A percentile compares a stretch with the other conserved stretches of the same genome.
These are phyloP conservation scores for Magnaporthiopsis incrustans DNA, from an alignment of 2,329 filamentous ascomycete genomes.

Conservation along the genomic window DNA sequence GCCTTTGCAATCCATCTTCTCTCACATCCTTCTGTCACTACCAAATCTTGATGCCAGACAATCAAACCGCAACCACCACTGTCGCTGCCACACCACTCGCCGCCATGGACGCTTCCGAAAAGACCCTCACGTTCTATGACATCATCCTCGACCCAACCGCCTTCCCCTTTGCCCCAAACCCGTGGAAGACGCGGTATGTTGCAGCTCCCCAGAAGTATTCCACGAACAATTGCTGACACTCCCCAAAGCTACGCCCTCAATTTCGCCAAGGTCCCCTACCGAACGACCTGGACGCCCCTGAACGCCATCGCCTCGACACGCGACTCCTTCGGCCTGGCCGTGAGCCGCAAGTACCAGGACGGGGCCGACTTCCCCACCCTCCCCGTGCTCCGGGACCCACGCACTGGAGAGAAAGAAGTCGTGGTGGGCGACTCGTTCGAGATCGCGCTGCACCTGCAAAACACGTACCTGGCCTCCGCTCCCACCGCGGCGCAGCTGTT, in stretches of 20 bases:
- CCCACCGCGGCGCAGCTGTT: conserved; percentile 40
- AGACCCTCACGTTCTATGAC: conserved; percentile 31
- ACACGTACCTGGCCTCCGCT: conserved; percentile 32
- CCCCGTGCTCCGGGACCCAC: conserved; percentile 43
- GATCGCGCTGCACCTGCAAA: conserved; percentile 53
- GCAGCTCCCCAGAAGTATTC: conserved; percentile 7
- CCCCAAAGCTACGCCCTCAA: conserved; percentile 32
- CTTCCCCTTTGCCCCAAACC: conserved; percentile 21
- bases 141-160: conserved; percentile 28
- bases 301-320: conserved; percentile 43
- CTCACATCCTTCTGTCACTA: background rate
- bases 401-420: conserved; percentile 18
- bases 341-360: conserved; percentile 46
- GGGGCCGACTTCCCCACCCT: conserved; percentile 53
- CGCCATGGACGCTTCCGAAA: background rate
- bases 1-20: background rate
- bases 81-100: background rate
- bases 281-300: conserved; percentile 40
- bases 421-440: conserved; percentile 56
- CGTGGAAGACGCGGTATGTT: conserved; percentile 22
- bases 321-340: conserved; percentile 32
- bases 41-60: background rate
- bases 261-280: conserved; percentile 29
- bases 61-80: background rate
- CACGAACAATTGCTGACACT: conserved; percentile 19